Conservation (phyloP, 2,329 filamentous ascomycete genomes). For the Stylonectria norvegica region DNA sequence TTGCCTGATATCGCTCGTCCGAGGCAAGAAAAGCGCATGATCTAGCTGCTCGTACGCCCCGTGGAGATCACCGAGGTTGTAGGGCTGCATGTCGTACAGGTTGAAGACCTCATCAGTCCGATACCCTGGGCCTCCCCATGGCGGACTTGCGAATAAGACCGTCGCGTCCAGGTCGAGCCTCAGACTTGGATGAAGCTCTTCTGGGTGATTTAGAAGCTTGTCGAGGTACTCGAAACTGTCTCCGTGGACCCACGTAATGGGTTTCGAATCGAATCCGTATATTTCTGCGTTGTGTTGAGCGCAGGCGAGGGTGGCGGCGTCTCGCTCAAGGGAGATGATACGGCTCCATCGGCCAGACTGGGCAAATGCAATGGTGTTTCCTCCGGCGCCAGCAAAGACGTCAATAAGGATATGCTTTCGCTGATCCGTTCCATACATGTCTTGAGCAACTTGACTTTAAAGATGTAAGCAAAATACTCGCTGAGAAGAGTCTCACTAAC, state of each 20-base stretch:
- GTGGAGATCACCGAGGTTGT: constrained; percentile 64
- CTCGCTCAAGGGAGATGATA: constrained; percentile 85
- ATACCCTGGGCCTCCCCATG: constrained; percentile 59
- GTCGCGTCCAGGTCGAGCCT: constrained; percentile 41
- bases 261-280: constrained; percentile 68
- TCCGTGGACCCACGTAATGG: constrained; percentile 81
- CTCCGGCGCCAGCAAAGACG: constrained; percentile 86
- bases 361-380: constrained; percentile 94
- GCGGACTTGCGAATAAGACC: constrained; percentile 55
- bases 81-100: constrained; percentile 82
- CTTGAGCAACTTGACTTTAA: constrained; percentile 66
- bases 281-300: constrained; percentile 88
- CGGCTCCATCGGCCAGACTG: constrained; percentile 73
- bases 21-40: constrained; percentile 76
- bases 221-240: constrained; percentile 78
- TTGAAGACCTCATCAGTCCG: constrained; percentile 69
- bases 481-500: constrained; percentile 1
- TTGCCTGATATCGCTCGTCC: constrained; percentile 79
- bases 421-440: constrained; percentile 58
- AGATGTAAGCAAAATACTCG: constrained; percentile 8
- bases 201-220: constrained; percentile 36
- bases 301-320: constrained; percentile 76
- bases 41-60: constrained; percentile 57
- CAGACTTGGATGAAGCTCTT: constrained; percentile 37
- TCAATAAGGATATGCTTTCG: constrained; percentile 71